phyloP scores from a whole-genome alignment of 108 stramenopile species.

The Skeletonema marinoi region DNA sequence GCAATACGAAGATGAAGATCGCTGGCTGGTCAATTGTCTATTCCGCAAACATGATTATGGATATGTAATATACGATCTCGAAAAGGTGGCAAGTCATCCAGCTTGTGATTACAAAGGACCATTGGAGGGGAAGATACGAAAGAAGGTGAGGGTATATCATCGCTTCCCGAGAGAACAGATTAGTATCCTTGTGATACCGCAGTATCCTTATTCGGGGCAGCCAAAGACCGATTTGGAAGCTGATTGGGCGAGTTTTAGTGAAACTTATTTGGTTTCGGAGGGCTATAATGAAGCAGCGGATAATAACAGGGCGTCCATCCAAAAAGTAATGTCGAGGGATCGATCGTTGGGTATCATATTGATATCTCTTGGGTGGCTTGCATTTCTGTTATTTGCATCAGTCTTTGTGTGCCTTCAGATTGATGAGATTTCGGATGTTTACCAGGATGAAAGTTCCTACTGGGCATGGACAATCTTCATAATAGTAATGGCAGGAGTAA shows the following conservation, averaged over 20 bases:
- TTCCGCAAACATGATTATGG: constrained; percentile 49
- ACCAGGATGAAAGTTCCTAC: constrained; percentile 32
- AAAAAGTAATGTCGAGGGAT: constrained; percentile 17
- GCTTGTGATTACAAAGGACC: constrained; percentile 25
- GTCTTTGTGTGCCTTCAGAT: constrained; percentile 54
- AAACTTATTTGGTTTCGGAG: constrained; percentile 23
- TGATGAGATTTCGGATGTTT: constrained; percentile 27
- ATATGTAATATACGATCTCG: constrained; percentile 51
- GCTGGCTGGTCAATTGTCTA: constrained; percentile 20
- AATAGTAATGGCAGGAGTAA: constrained; percentile 32
- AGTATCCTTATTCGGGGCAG: constrained; percentile 67
- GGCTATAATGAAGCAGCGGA: constrained; percentile 14
- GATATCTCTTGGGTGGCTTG: constrained; percentile 51
- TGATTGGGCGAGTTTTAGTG: constrained; percentile 54
- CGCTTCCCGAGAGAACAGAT: constrained; percentile 66
- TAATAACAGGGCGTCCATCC: neutral
- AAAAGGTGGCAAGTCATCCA: constrained; percentile 50
- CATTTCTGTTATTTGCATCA: constrained; percentile 48
- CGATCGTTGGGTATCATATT: constrained; percentile 31
- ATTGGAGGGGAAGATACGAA: constrained; percentile 42
- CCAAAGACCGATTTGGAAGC: constrained; percentile 75
- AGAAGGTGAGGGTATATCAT: constrained; percentile 68
- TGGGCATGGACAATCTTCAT: constrained; percentile 36
- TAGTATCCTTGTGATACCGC: constrained; percentile 56
- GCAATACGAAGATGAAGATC: constrained; percentile 18